Evolutionary conservation across 768 basidiomycete genomes (phyloP).

Genomic region (Lentinus tigrinus): DNA sequence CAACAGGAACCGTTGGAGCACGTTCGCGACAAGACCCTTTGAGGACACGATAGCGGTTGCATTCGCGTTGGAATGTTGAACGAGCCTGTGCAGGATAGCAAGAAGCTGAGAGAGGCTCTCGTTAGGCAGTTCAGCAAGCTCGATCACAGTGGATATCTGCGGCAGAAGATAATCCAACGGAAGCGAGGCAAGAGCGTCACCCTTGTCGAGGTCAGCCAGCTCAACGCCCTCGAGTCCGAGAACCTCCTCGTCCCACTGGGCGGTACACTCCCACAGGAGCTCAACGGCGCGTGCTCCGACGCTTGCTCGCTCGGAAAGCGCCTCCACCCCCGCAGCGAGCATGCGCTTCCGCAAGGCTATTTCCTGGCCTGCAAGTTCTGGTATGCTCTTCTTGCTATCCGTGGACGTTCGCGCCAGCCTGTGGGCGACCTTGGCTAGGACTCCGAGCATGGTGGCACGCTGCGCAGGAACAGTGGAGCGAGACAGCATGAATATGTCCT

Average conservation of each 20-base stretch:
- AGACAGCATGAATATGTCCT: constrained; percentile 78
- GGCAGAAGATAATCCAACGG: constrained; percentile 49
- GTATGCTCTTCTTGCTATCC: constrained; percentile 32
- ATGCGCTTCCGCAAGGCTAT: constrained; percentile 56
- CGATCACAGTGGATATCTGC: constrained; percentile 42
- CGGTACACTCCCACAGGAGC: constrained; percentile 71
- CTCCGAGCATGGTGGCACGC: constrained; percentile 75
- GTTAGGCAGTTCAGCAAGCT: constrained; percentile 41
- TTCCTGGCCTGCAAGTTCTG: constrained; percentile 36
- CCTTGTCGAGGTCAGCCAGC: constrained; percentile 27
- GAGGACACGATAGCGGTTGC: constrained; percentile 53
- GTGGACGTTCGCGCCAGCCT: constrained; percentile 29
- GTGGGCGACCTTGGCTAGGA: constrained; percentile 60
- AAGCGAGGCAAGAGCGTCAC: constrained; percentile 33
- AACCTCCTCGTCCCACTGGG: constrained; percentile 54
- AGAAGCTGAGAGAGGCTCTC: constrained; percentile 58
- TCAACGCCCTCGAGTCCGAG: constrained; percentile 46
- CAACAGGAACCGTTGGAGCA: constrained; percentile 59
- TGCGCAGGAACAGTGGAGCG: constrained; percentile 84
- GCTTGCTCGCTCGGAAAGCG: constrained; percentile 62
- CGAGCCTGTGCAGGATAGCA: constrained; percentile 58
- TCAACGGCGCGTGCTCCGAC: constrained; percentile 69
- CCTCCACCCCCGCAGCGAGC: constrained; percentile 64
- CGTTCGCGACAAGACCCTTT: constrained; percentile 47
- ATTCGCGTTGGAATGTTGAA: constrained; percentile 52